Conservation (phyloP, 768 basidiomycete genomes). For the Cystofilobasidium bisporidii region DNA sequence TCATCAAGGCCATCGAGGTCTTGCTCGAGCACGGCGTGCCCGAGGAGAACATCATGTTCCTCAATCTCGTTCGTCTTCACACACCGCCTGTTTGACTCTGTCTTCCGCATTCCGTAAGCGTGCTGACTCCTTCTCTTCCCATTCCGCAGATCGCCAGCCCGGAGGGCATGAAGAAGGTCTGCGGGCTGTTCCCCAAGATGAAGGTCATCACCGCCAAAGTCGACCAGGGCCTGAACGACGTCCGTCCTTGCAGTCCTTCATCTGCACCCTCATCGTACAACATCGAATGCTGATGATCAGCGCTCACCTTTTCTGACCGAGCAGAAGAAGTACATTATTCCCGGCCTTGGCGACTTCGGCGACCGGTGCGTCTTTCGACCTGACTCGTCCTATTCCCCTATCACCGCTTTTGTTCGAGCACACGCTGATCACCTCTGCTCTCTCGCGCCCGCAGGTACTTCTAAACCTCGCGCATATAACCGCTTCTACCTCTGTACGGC, state of each 20-base stretch:
- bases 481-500: too few relatives aligned
- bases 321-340: conserved; percentile 37
- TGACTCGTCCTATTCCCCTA: too few relatives aligned
- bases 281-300: too few relatives aligned
- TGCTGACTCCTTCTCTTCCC: neutral
- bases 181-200: conserved; percentile 59
- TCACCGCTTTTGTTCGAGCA: too few relatives aligned
- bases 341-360: conserved; percentile 95
- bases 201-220: conserved; percentile 95
- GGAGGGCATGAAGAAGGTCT: conserved; percentile 76
- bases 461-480: too few relatives aligned
- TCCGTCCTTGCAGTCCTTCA: too few relatives aligned
- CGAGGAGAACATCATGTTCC: conserved; percentile 88
- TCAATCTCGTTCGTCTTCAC: conserved; percentile 60
- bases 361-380: conserved; percentile 43
- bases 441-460: neutral
- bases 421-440: too few relatives aligned
- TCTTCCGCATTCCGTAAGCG: too few relatives aligned
- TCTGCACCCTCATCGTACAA: too few relatives aligned
- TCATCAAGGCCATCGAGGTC: conserved; percentile 94
- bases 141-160: conserved; percentile 66
- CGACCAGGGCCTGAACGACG: conserved; percentile 76
- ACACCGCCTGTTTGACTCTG: neutral
- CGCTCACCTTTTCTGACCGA: neutral
- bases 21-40: conserved; percentile 83